Conservation (phyloP, 345 rosid species). For the Syzygium aromaticum region DNA sequence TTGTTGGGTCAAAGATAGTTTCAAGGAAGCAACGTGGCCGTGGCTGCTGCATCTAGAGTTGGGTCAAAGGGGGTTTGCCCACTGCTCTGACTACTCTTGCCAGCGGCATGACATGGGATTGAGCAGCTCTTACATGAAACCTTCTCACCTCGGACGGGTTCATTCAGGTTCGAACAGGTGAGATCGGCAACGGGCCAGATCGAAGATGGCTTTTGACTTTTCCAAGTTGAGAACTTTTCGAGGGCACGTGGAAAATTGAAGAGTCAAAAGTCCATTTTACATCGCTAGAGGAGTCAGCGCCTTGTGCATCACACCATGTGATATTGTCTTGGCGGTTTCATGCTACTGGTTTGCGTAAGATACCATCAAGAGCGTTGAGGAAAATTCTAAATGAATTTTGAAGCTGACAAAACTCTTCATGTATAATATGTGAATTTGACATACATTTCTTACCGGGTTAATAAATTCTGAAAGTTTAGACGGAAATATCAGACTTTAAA, state of each 20-base stretch:
- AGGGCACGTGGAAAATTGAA: not conserved
- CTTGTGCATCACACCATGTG: not conserved
- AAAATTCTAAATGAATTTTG: no score
- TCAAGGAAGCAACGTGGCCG: not conserved
- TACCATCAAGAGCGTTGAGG: not conserved
- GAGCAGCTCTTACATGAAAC: not conserved
- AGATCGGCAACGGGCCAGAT: not conserved
- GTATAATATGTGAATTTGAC: no score
- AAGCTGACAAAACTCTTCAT: no score
- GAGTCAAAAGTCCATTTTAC: not conserved
- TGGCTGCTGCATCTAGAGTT: not conserved
- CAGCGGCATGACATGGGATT: not conserved
- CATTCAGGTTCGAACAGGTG: not conserved
- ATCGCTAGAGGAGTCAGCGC: not conserved
- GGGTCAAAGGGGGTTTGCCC: not conserved
- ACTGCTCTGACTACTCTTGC: not conserved
- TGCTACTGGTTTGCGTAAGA: not conserved
- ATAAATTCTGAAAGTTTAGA: no score
- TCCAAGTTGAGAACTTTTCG: not conserved
- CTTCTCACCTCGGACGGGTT: no score
- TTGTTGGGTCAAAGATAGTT: not conserved
- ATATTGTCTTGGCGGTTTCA: not conserved
- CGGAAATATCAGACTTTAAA: no score
- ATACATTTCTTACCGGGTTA: no score
- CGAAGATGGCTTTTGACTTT: not conserved